Conservation (phyloP, 805 yeast species). For the Metschnikowia dekortorum region DNA sequence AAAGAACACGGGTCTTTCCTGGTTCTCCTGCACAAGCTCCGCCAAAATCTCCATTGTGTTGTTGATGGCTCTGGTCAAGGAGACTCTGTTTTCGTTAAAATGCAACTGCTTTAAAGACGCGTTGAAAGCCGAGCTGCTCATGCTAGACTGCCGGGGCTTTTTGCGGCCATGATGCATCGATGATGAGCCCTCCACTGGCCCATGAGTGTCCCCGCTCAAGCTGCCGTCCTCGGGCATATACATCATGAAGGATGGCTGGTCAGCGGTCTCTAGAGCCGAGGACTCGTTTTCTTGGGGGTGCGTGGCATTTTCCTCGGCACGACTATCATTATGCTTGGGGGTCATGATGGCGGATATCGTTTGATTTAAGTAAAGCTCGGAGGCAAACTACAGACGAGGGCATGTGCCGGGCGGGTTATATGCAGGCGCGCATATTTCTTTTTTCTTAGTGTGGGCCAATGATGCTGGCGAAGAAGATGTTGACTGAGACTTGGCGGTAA, state of each 20-base stretch:
- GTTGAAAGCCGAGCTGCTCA: slow-evolving; percentile 28
- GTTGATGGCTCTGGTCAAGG: slow-evolving; percentile 58
- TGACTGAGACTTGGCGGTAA: too few species aligned
- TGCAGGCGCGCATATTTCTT: not conserved
- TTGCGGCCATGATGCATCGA: slow-evolving; percentile 6
- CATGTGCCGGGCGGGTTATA: too few species aligned
- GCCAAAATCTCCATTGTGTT: slow-evolving; percentile 47
- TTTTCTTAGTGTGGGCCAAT: too few species aligned
- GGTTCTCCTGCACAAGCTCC: slow-evolving; percentile 54
- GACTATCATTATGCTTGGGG: slow-evolving; percentile 3
- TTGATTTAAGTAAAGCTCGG: not conserved
- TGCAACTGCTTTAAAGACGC: slow-evolving; percentile 68
- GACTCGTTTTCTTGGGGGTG: slow-evolving; percentile 11
- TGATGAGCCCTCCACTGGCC: slow-evolving; percentile 29
- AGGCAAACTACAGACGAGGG: slow-evolving; percentile 4
- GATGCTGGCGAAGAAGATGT: too few species aligned
- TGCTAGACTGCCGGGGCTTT: slow-evolving; percentile 14
- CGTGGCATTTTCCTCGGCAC: slow-evolving; percentile 1
- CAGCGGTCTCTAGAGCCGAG: slow-evolving; percentile 8
- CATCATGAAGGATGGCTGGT: slow-evolving; percentile 18
- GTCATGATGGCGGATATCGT: not conserved
- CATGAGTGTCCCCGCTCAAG: slow-evolving; percentile 23
- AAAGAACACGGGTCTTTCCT: slow-evolving; percentile 55
- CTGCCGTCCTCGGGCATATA: slow-evolving; percentile 33
- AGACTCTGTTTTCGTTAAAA: slow-evolving; percentile 67